phyloP scores from a whole-genome alignment of 192 early-diverging fungal genomes.

The Haplosporangium gracile region DNA sequence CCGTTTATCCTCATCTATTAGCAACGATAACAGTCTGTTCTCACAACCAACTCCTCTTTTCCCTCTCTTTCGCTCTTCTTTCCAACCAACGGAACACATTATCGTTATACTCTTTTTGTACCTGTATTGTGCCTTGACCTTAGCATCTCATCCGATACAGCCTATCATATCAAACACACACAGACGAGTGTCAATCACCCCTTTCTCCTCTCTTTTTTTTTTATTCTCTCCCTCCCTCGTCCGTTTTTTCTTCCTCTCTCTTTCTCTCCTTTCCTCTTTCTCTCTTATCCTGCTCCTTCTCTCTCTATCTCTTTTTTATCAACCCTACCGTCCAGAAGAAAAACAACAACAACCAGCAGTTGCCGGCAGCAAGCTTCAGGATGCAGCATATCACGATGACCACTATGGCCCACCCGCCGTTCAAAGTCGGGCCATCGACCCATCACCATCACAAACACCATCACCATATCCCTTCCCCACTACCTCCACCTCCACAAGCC shows the following conservation, averaged over 20 bases:
- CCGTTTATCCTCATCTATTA: not conserved
- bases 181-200: constrained; percentile 1
- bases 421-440: constrained; percentile 5
- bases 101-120: not conserved
- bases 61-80: not conserved
- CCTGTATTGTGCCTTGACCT: not conserved
- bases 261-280: not conserved
- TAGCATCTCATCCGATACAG: not conserved
- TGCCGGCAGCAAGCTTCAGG: not conserved
- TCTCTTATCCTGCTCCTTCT: not conserved
- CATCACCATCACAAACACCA: not conserved
- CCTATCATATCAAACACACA: not conserved
- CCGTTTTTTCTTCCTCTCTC: not conserved
- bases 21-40: not conserved
- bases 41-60: not conserved
- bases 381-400: constrained; percentile 9
- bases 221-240: not conserved
- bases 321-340: not conserved
- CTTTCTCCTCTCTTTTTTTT: not conserved
- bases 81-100: not conserved
- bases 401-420: not conserved
- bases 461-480: not conserved
- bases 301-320: not conserved
- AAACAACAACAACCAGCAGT: not conserved
- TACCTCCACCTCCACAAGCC: not conserved